A percentile compares a stretch with the other conserved stretches of the same genome.
Evolutionary conservation across 768 basidiomycete genomes (phyloP).

Genomic region (Xerocomellus intermedius): DNA sequence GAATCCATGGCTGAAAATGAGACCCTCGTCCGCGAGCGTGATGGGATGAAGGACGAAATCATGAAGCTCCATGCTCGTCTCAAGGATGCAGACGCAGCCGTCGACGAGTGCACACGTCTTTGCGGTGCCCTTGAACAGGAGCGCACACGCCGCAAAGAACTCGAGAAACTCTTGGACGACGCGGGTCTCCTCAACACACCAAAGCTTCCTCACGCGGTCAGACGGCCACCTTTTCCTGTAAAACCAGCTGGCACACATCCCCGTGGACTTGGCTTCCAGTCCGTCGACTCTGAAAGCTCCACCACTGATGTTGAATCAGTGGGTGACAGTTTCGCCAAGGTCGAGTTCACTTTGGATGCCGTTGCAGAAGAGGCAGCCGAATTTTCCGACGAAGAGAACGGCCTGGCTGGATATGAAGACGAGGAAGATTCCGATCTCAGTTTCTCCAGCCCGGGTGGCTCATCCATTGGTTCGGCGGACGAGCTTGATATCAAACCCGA

Average conservation of each 20-base stretch:
- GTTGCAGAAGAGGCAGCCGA: constrained; percentile 57
- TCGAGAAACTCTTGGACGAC: constrained; percentile 54
- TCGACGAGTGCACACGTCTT: constrained; percentile 29
- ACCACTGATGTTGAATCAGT: constrained; percentile 66
- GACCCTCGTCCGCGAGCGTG: constrained; percentile 26
- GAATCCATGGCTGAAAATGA: constrained; percentile 29
- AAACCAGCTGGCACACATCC: constrained; percentile 33
- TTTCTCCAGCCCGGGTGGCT: constrained; percentile 43
- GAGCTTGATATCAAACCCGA: constrained; percentile 34
- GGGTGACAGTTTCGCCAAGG: constrained; percentile 42
- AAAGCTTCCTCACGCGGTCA: constrained; percentile 26
- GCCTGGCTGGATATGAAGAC: constrained; percentile 66
- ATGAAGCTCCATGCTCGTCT: constrained; percentile 31
- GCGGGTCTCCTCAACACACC: constrained; percentile 46
- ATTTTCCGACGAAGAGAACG: constrained; percentile 46
- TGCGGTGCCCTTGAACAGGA: constrained; percentile 39
- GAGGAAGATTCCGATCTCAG: constrained; percentile 58
- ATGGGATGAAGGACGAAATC: constrained; percentile 30
- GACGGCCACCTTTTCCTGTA: constrained; percentile 18
- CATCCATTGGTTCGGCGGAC: constrained; percentile 55
- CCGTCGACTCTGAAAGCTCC: constrained; percentile 64
- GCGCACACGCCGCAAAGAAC: constrained; percentile 39
- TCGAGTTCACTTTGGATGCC: constrained; percentile 50
- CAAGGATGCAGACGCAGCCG: constrained; percentile 25
- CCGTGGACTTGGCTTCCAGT: constrained; percentile 52